Conservation (phyloP, 805 yeast species). For the Groenewaldozyma salmanticensis region DNA sequence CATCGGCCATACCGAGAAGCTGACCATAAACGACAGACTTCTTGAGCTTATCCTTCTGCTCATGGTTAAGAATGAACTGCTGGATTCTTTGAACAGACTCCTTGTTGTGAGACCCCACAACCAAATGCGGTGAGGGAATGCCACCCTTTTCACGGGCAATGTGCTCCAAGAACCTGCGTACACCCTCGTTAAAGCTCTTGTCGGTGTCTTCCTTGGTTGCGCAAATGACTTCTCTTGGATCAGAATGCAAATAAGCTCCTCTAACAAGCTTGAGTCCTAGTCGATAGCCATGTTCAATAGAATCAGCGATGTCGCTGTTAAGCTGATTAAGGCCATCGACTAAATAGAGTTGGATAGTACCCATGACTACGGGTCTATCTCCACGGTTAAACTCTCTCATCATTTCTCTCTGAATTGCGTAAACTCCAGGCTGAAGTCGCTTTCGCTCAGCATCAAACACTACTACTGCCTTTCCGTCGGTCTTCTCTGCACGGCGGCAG, state of each 20-base stretch:
- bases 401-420: conserved; percentile 75
- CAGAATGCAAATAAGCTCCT: conserved; percentile 93
- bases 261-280: conserved; percentile 85
- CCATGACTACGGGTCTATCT: conserved; percentile 56
- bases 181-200: conserved; percentile 59
- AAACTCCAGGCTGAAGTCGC: conserved; percentile 84
- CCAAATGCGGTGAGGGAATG: conserved; percentile 55
- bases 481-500: conserved; percentile 41
- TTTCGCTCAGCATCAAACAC: conserved; percentile 81
- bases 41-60: conserved; percentile 13
- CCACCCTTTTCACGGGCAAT: conserved; percentile 37
- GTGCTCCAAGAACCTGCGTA: conserved; percentile 49
- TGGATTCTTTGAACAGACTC: conserved; percentile 48
- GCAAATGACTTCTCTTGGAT: conserved; percentile 63
- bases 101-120: conserved; percentile 85
- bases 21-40: conserved; percentile 69
- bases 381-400: conserved; percentile 59
- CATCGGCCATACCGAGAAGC: conserved; percentile 92
- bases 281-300: conserved; percentile 50
- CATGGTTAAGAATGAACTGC: conserved; percentile 18
- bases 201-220: conserved; percentile 76
- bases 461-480: conserved; percentile 48
- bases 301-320: conserved; percentile 52
- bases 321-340: conserved; percentile 58
- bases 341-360: conserved; percentile 89